Percentiles rank a stretch among this genome's conserved stretches.
Evolutionary conservation across 2,329 filamentous ascomycete genomes (phyloP).

Genomic region (Colletotrichum theobromicola): DNA sequence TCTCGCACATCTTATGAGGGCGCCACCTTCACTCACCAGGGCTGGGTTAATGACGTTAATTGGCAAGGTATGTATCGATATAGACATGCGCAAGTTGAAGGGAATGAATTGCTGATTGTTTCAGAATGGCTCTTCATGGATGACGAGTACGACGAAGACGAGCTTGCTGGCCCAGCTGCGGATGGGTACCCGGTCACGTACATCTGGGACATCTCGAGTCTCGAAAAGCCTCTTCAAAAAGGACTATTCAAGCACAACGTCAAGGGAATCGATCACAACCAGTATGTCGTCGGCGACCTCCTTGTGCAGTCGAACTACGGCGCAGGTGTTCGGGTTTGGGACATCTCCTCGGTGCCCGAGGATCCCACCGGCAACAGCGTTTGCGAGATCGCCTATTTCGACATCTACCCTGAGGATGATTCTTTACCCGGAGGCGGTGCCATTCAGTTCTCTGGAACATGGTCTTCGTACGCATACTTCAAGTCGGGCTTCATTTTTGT

Average conservation of each 20-base stretch:
- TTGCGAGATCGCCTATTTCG: constrained; percentile 50
- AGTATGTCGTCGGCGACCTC: constrained; percentile 45
- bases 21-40: constrained; percentile 63
- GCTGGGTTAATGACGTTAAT: constrained; percentile 52
- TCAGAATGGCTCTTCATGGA: constrained; percentile 44
- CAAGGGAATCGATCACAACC: constrained; percentile 49
- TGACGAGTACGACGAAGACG: constrained; percentile 55
- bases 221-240: constrained; percentile 46
- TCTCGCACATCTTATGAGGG: constrained; percentile 61
- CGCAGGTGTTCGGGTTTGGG: constrained; percentile 42
- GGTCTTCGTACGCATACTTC: constrained; percentile 51
- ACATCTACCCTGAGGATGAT: constrained; percentile 54
- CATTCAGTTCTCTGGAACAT: constrained; percentile 44
- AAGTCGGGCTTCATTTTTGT: constrained; percentile 43
- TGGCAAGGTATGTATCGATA: constrained; percentile 31
- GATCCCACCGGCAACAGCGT: constrained; percentile 43
- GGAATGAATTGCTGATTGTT: not conserved
- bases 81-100: not conserved
- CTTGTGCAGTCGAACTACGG: constrained; percentile 52
- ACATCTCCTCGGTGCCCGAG: constrained; percentile 32
- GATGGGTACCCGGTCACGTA: constrained; percentile 52
- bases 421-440: constrained; percentile 35
- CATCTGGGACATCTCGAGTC: constrained; percentile 51
- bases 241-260: constrained; percentile 43
- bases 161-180: constrained; percentile 39